Evolutionary conservation across 108 stramenopile genomes (phyloP), one percentile per base, ranked within the genome.

Genomic region (Cylindrotheca fusiformis): DNA sequence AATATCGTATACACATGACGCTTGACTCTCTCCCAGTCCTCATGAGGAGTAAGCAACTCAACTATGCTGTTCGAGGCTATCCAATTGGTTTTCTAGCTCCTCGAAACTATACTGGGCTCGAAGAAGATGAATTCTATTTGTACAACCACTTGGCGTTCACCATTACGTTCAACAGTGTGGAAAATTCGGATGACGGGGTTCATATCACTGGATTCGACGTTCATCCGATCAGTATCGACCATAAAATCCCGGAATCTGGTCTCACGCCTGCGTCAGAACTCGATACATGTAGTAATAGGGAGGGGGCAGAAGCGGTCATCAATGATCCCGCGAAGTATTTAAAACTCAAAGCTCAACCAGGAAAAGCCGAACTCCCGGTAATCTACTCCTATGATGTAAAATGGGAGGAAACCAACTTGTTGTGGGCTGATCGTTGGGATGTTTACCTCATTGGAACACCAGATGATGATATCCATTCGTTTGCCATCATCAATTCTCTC

Each of bases 361-460:
- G 71, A 49, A 44, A 60, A 14, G 58, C 24, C 12, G 44, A 62
- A 8, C 53, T 77, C 4, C 56, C 60, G 12, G 65, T 82, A 28
- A 65, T 74, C 22, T 95, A 81, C 80, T 95, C 95, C 17, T 97
- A 97, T 59, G 98, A 98, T 68, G 96, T 99, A 6, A 61, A 86
- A 20, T 99, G 97, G 97, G 64, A 80, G 47, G 52, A 82, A 27
- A 79, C 78, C 50, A 68, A 76, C 26, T 80, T 90, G 51, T 79
- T 78, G 12, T 99, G 99, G 97, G 78, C 96, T 4, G 87, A 93
- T 67, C 87, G 99, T 33, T 99, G 99, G 99, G 99, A 99, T 77
- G 84, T 98, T 20, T 99, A 97, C 81, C 73, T 99, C 55, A 82
- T 87, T 67, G 92, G 91, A 54, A 77, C 86, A 32, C 80, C 80